These are phyloP conservation scores for Eucalyptus curtisii DNA, from an alignment of 345 rosid genomes.

Conservation along the genomic window DNA sequence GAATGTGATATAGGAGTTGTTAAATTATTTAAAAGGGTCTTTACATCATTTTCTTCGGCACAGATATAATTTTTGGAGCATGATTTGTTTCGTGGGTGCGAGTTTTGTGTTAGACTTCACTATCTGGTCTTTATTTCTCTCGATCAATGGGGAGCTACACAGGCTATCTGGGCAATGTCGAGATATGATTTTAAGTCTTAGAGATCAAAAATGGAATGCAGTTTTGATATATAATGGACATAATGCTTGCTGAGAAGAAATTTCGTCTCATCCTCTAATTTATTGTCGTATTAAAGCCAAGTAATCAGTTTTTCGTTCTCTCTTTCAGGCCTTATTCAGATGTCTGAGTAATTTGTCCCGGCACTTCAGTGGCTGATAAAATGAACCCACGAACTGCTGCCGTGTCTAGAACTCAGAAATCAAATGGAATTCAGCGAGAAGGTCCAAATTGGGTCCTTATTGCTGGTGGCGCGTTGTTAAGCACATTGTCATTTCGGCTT, in stretches of 20 bases:
- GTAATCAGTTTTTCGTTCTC: constrained; percentile 1
- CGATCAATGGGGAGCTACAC: neutral
- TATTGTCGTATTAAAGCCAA: neutral
- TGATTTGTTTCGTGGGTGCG: neutral
- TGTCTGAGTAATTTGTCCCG: constrained; percentile 4
- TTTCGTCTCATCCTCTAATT: neutral
- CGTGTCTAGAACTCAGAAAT: constrained; percentile 41
- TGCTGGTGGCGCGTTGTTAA: constrained; percentile 92
- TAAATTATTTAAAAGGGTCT: neutral
- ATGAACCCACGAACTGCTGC: constrained; percentile 52
- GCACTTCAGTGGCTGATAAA: constrained; percentile 13
- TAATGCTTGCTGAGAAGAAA: neutral
- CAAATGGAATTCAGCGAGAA: constrained; percentile 25
- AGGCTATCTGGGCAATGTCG: neutral
- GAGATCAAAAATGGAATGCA: neutral
- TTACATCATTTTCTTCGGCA: neutral
- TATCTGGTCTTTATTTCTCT: neutral
- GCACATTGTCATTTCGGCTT: constrained; percentile 82
- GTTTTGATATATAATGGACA: neutral
- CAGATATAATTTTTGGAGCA: neutral
- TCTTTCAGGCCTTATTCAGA: constrained; percentile 46
- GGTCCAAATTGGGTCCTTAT: constrained; percentile 91
- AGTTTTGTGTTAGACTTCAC: neutral
- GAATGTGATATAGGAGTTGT: neutral
- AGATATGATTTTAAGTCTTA: neutral